Evolutionary conservation across 1,139 yeast genomes (phyloP), one percentile per base, ranked within the genome.

Genomic region (Protomyces pachydermus): DNA sequence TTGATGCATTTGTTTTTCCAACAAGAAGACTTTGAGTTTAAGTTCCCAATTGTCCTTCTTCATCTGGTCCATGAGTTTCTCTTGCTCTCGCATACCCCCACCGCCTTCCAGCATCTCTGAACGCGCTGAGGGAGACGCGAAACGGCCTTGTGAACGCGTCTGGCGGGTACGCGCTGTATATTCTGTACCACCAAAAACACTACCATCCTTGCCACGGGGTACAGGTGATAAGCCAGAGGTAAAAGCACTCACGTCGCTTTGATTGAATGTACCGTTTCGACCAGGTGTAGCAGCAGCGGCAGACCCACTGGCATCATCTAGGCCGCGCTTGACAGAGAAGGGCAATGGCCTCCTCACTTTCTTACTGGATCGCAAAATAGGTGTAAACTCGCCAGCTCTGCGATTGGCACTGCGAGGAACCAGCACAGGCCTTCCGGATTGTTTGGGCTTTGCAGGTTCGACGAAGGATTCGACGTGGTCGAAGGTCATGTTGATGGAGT

Each of bases 41-140:
- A 70, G 56, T 8, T 65, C 66, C 56, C 67, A 69, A 60, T 70
- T 70, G 52, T 70, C 72, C 54, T 70, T 70, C 61, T 68, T 67
- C 52, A 70, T 66, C 28, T 68, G 67, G 46, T 67, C 64, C 54
- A 70, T 61, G 14, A 65, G 65, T 66, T 69, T 61, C 20, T 65
- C 68, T 28, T 65, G 69, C 67, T 65, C 66, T 16, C 39, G 50
- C 14, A 48, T 46, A 14, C 54, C 56, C 12, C 61, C 62, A 6
- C 46, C 48, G 23, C 61, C 61, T 16, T 38, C 35, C 25, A 34
- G 50, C 12, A 23, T 14, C 16, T 50, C 55, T 10, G 52, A 14
- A 8, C 35, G 35, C 12, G 38, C 56, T 6, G 48, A 42, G 25
- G 48, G 48, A n/a, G 48, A 42, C 5, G 48, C 25, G 12, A n/a